Percentiles rank a stretch among this genome's conserved stretches.
phyloP scores from a whole-genome alignment of 2,329 filamentous ascomycete species.

The Orbilia brochopaga region DNA sequence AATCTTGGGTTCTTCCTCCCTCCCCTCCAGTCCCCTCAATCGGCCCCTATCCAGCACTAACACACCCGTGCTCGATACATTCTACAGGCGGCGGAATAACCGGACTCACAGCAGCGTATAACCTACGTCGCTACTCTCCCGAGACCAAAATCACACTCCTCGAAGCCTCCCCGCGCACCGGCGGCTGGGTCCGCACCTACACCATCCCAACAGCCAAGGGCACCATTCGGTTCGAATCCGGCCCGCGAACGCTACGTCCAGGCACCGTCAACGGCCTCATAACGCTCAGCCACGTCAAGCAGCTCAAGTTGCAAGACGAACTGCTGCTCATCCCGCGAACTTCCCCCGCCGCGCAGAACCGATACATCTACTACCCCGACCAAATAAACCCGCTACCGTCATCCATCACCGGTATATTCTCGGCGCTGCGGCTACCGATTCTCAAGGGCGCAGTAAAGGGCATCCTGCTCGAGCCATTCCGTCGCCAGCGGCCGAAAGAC shows the following conservation, averaged over 20 bases:
- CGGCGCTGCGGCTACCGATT: slow-evolving; percentile 64
- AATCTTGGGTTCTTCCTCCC: slow-evolving; percentile 54
- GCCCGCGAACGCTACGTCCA: slow-evolving; percentile 76
- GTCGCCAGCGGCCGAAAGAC: slow-evolving; percentile 56
- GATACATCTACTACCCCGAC: slow-evolving; percentile 88
- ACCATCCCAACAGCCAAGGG: slow-evolving; percentile 64
- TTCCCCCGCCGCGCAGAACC: slow-evolving; percentile 66
- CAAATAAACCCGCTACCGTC: slow-evolving; percentile 72
- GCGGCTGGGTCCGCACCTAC: slow-evolving; percentile 82
- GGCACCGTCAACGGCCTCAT: slow-evolving; percentile 67
- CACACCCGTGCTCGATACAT: background rate
- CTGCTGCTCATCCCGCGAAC: slow-evolving; percentile 60
- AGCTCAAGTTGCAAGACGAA: slow-evolving; percentile 41
- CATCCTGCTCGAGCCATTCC: slow-evolving; percentile 56
- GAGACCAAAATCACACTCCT: slow-evolving; percentile 78
- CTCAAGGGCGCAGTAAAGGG: slow-evolving; percentile 62
- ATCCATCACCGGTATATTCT: slow-evolving; percentile 54
- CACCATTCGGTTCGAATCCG: slow-evolving; percentile 77
- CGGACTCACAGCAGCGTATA: slow-evolving; percentile 78
- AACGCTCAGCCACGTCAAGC: slow-evolving; percentile 72
- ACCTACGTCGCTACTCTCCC: slow-evolving; percentile 72
- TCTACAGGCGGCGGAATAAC: slow-evolving; percentile 76
- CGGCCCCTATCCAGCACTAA: background rate
- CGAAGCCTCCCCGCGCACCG: slow-evolving; percentile 72
- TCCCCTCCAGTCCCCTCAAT: slow-evolving; percentile 7